phyloP scores from a whole-genome alignment of 768 basidiomycete species.

The Lentinula sp. region DNA sequence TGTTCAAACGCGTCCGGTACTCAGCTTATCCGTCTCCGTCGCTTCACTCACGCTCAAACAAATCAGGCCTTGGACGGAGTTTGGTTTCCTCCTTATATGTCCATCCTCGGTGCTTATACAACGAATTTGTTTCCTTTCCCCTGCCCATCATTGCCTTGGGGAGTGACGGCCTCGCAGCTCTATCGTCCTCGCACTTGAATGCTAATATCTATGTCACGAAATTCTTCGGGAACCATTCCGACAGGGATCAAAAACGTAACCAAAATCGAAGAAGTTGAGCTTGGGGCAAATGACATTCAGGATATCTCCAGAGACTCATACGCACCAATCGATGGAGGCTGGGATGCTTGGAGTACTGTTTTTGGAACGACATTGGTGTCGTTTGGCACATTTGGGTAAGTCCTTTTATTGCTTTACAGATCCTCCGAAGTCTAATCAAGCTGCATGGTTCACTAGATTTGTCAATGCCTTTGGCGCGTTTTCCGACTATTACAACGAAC shows the following conservation, averaged over 20 bases:
- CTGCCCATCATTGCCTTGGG: not conserved
- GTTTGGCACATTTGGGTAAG: conserved; percentile 8
- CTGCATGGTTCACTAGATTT: not conserved
- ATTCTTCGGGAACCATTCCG: not conserved
- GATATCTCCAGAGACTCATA: not conserved
- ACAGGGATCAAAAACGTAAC: not conserved
- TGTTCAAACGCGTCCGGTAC: no score
- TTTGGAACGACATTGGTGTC: conserved; percentile 2
- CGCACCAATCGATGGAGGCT: conserved; percentile 3
- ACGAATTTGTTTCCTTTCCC: not conserved
- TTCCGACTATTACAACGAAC: conserved; percentile 24
- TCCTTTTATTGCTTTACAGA: conserved; percentile 13
- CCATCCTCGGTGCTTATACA: not conserved
- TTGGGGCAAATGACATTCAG: not conserved
- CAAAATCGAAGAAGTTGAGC: not conserved
- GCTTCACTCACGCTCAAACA: no score
- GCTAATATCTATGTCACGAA: not conserved
- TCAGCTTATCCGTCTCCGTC: no score
- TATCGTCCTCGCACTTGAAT: not conserved
- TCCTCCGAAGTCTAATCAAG: conserved; percentile 9
- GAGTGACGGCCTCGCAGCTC: not conserved
- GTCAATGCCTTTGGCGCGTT: conserved; percentile 28
- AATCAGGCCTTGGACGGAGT: no score
- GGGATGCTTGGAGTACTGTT: conserved; percentile 1
- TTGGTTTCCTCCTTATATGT: not conserved